These are phyloP conservation scores for Hanseniaspora valbyensis DNA, from an alignment of 805 yeast genomes.

Conservation along the genomic window DNA sequence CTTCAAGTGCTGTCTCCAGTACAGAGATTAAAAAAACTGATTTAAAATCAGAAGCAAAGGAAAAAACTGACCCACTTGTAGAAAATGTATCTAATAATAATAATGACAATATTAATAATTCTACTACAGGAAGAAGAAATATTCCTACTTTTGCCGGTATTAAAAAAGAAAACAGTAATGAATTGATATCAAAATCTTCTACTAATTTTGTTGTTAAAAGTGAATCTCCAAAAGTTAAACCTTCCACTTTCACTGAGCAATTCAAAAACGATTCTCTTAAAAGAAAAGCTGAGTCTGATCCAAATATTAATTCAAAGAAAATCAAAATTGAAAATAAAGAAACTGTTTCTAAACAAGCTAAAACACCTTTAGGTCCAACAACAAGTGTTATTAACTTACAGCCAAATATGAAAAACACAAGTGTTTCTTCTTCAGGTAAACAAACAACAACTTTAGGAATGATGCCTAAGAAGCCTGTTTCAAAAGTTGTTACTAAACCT, in stretches of 20 bases:
- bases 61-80: background rate
- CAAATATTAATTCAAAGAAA: background rate
- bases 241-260: background rate
- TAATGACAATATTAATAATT: background rate
- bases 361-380: constrained; percentile 2
- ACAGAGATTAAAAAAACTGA: background rate
- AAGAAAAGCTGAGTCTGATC: background rate
- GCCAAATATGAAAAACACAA: constrained; percentile 13
- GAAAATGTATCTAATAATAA: background rate
- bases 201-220: background rate
- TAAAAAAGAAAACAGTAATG: background rate
- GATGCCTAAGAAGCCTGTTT: background rate
- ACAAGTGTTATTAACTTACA: constrained; percentile 11
- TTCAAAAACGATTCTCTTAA: background rate
- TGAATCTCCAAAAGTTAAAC: background rate
- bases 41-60: background rate
- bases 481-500: background rate
- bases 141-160: background rate
- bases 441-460: constrained; percentile 9
- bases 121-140: background rate
- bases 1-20: too few species aligned
- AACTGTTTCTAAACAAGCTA: background rate
- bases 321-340: constrained; percentile 4
- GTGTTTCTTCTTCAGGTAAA: constrained; percentile 7
- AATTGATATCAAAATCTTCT: background rate